Evolutionary conservation across 2,329 filamentous ascomycete species (phyloP), one percentile per base, ranked within the genome.

Genomic region (Aspergillus niger): DNA sequence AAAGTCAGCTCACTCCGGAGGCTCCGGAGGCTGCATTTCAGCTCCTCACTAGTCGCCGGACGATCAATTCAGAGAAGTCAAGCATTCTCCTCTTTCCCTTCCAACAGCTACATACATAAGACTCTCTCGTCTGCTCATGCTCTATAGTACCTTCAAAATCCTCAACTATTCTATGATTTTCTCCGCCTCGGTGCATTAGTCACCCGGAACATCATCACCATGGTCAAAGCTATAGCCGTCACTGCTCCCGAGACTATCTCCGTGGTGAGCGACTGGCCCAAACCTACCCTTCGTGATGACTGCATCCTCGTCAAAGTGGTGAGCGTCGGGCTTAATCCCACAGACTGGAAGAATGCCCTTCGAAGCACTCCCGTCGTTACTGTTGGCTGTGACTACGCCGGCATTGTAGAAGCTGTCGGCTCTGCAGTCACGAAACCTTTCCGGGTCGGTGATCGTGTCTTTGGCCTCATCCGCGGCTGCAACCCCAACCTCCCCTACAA

Each of bases 391-490:
- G 52, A 55, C 36, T 55, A 55, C 28, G 30, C 52, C 3, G 52
- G 52, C 17, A 41, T 55, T 1, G 52, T 55, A 10, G 38, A 22
- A 38, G 52, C 17, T 10, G 74, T 85, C 26, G 84, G 85, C 11
- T 67, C 72, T 2, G 71, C 72, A 2, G 82, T 86, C 10, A 80
- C 73, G 4, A 77, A 78, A 51, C 41, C 64, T 3, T 80, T 81
- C 62, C 79, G 81, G 64, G 72, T 74, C 55, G 84, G 85, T 8
- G 84, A 86, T 64, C 76, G 80, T 1, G 76, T 87, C 43, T 77
- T 77, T 32, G 83, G 83, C 0, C 79, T 24, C 22, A 32, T 53
- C n/a, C 39, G n/a, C 28, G n/a, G 36, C 7, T 26, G 47, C 5
- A 48, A 36, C 13, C 26, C 52, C 41, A 47, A 43, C 11, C 28